Conservation (phyloP, 306 rosid species). For the Senna tora region DNA sequence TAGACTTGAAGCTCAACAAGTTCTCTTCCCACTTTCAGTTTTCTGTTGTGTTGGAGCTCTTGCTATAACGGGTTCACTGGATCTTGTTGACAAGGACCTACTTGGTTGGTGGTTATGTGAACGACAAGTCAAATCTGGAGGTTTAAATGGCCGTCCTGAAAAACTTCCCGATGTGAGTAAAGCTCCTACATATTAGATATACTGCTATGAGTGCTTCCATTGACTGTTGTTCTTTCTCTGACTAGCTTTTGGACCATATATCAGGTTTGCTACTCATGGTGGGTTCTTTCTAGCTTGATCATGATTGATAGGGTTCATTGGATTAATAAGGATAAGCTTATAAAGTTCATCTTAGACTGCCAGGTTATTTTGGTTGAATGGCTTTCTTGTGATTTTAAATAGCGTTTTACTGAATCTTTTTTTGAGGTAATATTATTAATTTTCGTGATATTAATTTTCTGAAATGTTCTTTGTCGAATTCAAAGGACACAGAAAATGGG, state of each 20-base stretch:
- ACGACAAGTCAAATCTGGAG: slow-evolving; percentile 91
- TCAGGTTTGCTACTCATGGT: slow-evolving; percentile 95
- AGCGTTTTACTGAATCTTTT: slow-evolving; percentile 20
- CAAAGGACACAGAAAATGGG: slow-evolving; percentile 81
- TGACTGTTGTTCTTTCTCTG: slow-evolving; percentile 29
- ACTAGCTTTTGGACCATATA: slow-evolving; percentile 24
- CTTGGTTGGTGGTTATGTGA: slow-evolving; percentile 98
- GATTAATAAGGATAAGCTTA: slow-evolving; percentile 84
- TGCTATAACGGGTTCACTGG: slow-evolving; percentile 82
- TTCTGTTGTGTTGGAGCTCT: slow-evolving; percentile 97
- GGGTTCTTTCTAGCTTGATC: slow-evolving; percentile 96
- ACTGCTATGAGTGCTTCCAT: slow-evolving; percentile 2
- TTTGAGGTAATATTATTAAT: slow-evolving; percentile 23
- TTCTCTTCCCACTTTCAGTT: slow-evolving; percentile 53
- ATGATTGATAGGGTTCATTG: slow-evolving; percentile 96
- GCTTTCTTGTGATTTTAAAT: slow-evolving; percentile 33
- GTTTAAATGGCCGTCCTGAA: slow-evolving; percentile 92
- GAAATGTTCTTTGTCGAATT: slow-evolving; percentile 37
- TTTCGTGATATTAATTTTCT: slow-evolving; percentile 28
- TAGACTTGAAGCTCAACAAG: slow-evolving; percentile 9
- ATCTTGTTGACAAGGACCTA: slow-evolving; percentile 82
- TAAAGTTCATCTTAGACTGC: slow-evolving; percentile 81
- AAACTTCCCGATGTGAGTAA: slow-evolving; percentile 81
- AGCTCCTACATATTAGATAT: slow-evolving; percentile 13
- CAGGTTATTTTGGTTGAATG: slow-evolving; percentile 53